Evolutionary conservation across 2,329 filamentous ascomycete species (phyloP), one percentile per base, ranked within the genome.

Genomic region (Fusarium lateritium): DNA sequence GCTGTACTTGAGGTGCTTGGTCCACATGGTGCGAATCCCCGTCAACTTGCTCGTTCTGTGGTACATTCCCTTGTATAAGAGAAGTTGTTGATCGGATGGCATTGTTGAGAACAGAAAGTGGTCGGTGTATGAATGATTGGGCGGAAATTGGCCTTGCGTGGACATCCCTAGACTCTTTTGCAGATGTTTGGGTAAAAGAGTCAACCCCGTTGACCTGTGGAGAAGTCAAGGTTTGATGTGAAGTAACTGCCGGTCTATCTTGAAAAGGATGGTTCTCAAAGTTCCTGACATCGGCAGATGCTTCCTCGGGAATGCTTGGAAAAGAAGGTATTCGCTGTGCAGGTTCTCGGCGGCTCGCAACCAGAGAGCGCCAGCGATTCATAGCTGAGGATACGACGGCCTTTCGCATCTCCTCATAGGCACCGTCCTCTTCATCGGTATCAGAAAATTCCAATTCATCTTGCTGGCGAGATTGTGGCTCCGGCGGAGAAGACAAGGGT

Each of bases 341-440:
- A 24, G 58, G 40, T 43, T 44, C 47, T 34, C 53, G 61, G 15
- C 61, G 70, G 34, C 56, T 67, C 10, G 67, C 60, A 22, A 73
- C 62, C 24, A 73, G 51, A 28, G 63, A 67, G 31, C 73, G 73
- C 73, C 73, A 75, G 33, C 71, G 71, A 6, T 62, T 69, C 62
- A 75, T 65, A 14, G 69, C 70, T 7, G 68, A 61, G 36, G 71
- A 70, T 33, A 75, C 44, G 47, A 72, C 71, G 2, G 68, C 64
- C 26, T 62, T 70, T 31, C 62, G 69, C 39, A 72, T 62, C 39
- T 65, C 60, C 21, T 70, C 61, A 22, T 54, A 60, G 21, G 53
- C 53, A 2, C 65, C 55, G 36, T 65, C 71, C 15, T 74, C 65
- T 11, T 67, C 65, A 2, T 68, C 62, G 3, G 46, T 45, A 11